These are phyloP conservation scores for Citrus unshiu DNA, from an alignment of 345 rosid genomes.

Conservation along the genomic window DNA sequence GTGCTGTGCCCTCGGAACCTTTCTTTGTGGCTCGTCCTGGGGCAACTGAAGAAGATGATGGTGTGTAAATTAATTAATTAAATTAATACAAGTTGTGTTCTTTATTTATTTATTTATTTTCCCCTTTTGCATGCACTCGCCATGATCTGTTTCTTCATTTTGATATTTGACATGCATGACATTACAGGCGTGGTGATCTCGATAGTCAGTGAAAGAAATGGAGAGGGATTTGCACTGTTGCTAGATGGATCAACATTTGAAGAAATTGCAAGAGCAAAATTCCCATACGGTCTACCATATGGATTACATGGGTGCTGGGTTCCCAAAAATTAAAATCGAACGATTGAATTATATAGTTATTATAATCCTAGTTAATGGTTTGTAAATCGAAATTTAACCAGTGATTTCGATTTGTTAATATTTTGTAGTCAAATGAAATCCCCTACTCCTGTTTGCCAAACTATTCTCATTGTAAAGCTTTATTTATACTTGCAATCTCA, in stretches of 20 bases:
- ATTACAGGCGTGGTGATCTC: constrained; percentile 80
- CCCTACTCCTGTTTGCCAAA: not conserved
- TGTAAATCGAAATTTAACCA: not conserved
- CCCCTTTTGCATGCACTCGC: not conserved
- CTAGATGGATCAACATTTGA: constrained; percentile 78
- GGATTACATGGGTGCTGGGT: constrained; percentile 98
- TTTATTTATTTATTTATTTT: no score
- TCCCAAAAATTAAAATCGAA: constrained; percentile 35
- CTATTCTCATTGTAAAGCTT: not conserved
- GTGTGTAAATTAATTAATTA: constrained; percentile 27
- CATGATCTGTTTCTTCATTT: not conserved
- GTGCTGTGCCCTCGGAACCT: constrained; percentile 89
- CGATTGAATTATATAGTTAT: not conserved
- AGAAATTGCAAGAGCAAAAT: constrained; percentile 91
- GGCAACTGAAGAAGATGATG: constrained; percentile 86
- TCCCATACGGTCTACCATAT: constrained; percentile 91
- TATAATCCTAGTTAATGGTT: no score
- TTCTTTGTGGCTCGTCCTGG: constrained; percentile 87
- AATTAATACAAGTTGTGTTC: not conserved
- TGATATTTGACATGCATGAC: not conserved
- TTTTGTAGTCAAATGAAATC: not conserved
- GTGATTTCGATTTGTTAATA: not conserved
- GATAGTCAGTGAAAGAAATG: constrained; percentile 70
- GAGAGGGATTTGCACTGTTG: constrained; percentile 76
- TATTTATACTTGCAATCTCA: not conserved